Base-by-base conservation (phyloP, 1,284 basidiomycete genomes). In the Kalmanozyma brasiliensis region DNA sequence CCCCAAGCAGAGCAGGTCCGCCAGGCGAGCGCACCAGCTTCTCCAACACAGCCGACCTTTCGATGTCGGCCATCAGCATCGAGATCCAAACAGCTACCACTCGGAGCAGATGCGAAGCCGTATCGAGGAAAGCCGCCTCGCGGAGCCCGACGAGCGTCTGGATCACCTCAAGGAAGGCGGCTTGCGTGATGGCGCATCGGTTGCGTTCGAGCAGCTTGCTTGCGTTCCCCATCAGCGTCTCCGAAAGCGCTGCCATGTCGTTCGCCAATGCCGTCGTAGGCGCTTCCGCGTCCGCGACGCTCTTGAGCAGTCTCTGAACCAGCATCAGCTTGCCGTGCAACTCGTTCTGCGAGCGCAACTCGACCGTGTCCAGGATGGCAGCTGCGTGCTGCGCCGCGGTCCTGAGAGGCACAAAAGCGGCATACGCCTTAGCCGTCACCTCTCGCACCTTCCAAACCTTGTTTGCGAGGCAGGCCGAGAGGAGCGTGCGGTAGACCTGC, bases 371-470 rank as follows among this genome's bases (percentile, higher is more conserved):
- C 16, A 60, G 19, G 6, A 69, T 23, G 6, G 22, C 41, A 14
- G 26, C 23, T 34, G 56, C 56, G n/a, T 42, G 51, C 14, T 9
- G 46, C 14, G 44, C 53, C 3, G 52, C 52, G 23, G 20, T 36
- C 19, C 29, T 34, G 20, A 46, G 46, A 7, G 66, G 67, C 10
- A 73, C 58, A 19, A 77, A 63, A 2, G 56, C 56, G 9, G 73
- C 52, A 20, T 62, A 66, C 5, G 63, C 71, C 22, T 63, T 58
- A 2, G 71, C 74, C 10, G 68, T 60, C 9, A 70, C 56, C 47
- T 68, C 62, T 34, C 78, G 60, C 11, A 80, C 56, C 59, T 76
- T 74, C 68, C 69, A 71, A 2, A 74, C 60, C 22, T 57, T 59
- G 58, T 77, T 75, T 5, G 35, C 35, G 3, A 65, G 47, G 46